Conservation (phyloP, 2,329 filamentous ascomycete genomes). For the Fusarium mangiferae region DNA sequence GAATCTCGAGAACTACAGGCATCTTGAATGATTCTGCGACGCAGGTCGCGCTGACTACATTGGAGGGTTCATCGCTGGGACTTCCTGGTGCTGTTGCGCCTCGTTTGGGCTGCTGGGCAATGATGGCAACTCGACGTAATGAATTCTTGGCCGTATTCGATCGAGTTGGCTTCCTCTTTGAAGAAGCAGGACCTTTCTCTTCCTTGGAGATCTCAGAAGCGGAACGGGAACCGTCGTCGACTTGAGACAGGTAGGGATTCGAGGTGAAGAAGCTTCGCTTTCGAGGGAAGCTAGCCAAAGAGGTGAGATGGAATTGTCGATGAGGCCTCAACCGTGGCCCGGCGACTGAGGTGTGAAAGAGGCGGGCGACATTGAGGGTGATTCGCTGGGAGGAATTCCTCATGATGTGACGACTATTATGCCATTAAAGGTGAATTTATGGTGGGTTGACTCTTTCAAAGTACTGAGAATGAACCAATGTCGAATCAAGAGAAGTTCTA, state of each 20-base stretch:
- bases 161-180: slow-evolving; percentile 60
- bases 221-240: slow-evolving; percentile 47
- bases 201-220: slow-evolving; percentile 29
- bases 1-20: slow-evolving; percentile 66
- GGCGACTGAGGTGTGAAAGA: slow-evolving; percentile 45
- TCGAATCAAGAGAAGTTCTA: slow-evolving; percentile 3
- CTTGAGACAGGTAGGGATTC: slow-evolving; percentile 63
- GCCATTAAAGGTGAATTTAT: slow-evolving; percentile 33
- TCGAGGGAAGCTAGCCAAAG: slow-evolving; percentile 57
- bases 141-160: slow-evolving; percentile 72
- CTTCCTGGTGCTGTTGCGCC: slow-evolving; percentile 39
- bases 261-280: slow-evolving; percentile 75
- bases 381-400: slow-evolving; percentile 48
- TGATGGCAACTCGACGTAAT: slow-evolving; percentile 84
- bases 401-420: slow-evolving; percentile 44
- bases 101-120: slow-evolving; percentile 74
- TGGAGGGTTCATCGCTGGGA: slow-evolving; percentile 52
- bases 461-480: neutral
- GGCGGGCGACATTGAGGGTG: slow-evolving; percentile 45
- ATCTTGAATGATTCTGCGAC: slow-evolving; percentile 73
- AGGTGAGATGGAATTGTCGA: slow-evolving; percentile 59
- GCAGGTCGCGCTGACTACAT: slow-evolving; percentile 67
- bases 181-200: slow-evolving; percentile 31
- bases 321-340: slow-evolving; percentile 43
- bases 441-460: slow-evolving; percentile 9